A percentile compares a stretch with the other conserved stretches of the same genome.
phyloP scores from a whole-genome alignment of 768 basidiomycete genomes.

The Gloeopeniophorella convolvens region DNA sequence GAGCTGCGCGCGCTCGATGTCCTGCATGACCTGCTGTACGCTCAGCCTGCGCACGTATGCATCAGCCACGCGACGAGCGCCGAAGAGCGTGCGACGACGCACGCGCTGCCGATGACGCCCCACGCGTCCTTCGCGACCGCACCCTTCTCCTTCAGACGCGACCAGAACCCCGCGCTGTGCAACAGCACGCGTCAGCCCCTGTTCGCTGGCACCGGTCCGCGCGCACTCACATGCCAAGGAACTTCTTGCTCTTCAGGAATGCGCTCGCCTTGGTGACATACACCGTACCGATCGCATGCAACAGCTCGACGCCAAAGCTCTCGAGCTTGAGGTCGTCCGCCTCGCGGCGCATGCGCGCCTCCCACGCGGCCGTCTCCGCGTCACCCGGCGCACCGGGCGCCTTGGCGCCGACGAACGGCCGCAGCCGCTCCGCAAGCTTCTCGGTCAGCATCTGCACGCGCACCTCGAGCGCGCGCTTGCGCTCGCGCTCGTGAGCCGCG shows the following conservation, averaged over 20 bases:
- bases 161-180: conserved; percentile 82
- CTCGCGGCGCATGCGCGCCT: conserved; percentile 70
- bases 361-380: conserved; percentile 74
- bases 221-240: conserved; percentile 73
- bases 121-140: conserved; percentile 91
- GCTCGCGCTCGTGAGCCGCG: conserved; percentile 73
- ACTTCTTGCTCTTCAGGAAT: conserved; percentile 85
- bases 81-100: conserved; percentile 31
- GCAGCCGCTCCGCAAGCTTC: conserved; percentile 78
- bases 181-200: too few relatives aligned
- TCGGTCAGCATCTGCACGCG: conserved; percentile 67
- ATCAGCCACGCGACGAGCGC: conserved; percentile 5
- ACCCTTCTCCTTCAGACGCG: conserved; percentile 91
- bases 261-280: conserved; percentile 93
- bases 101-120: conserved; percentile 96
- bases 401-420: conserved; percentile 89
- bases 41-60: conserved; percentile 40
- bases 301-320: conserved; percentile 93
- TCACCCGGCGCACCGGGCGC: conserved; percentile 76
- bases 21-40: conserved; percentile 76
- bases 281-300: conserved; percentile 86
- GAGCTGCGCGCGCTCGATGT: conserved; percentile 86
- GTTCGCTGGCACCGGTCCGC: too few relatives aligned
- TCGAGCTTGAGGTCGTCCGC: conserved; percentile 95
- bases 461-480: conserved; percentile 70